Evolutionary conservation across 805 yeast genomes (phyloP).

Genomic region (Saturnispora mendoncae): DNA sequence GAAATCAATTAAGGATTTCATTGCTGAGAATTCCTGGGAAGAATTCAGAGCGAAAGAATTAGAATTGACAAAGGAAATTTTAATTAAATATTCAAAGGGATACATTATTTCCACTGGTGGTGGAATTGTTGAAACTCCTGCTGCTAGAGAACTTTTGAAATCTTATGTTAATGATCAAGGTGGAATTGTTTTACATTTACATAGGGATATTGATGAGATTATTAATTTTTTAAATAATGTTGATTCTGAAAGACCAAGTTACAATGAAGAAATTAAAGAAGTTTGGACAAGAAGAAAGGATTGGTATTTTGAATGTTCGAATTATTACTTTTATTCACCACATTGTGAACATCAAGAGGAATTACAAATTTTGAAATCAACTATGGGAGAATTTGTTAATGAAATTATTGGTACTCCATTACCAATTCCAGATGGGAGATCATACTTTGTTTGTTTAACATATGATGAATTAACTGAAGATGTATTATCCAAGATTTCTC

Average conservation of each 20-base stretch:
- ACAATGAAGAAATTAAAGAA: slow-evolving; percentile 62
- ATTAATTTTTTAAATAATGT: slow-evolving; percentile 56
- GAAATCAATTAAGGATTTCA: slow-evolving; percentile 47
- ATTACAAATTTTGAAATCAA: slow-evolving; percentile 45
- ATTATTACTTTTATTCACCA: slow-evolving; percentile 66
- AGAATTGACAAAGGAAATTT: slow-evolving; percentile 41
- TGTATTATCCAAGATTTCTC: slow-evolving; percentile 34
- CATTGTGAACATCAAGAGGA: slow-evolving; percentile 52
- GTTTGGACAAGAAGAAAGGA: slow-evolving; percentile 80
- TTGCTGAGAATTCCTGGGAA: slow-evolving; percentile 76
- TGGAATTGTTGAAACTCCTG: slow-evolving; percentile 76
- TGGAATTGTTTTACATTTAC: slow-evolving; percentile 84
- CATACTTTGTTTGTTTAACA: slow-evolving; percentile 68
- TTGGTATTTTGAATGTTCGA: slow-evolving; percentile 76
- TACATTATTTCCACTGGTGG: slow-evolving; percentile 91
- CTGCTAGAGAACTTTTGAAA: slow-evolving; percentile 57
- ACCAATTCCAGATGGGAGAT: slow-evolving; percentile 38
- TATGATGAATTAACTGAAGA: slow-evolving; percentile 46
- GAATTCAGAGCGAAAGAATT: slow-evolving; percentile 65
- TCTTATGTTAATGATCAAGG: slow-evolving; percentile 41
- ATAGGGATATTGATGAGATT: slow-evolving; percentile 77
- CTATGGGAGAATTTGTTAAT: slow-evolving; percentile 50
- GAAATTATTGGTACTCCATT: slow-evolving; percentile 51
- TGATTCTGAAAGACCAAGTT: slow-evolving; percentile 87
- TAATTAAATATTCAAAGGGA: slow-evolving; percentile 35